A percentile compares a stretch with the other conserved stretches of the same genome.
phyloP scores from a whole-genome alignment of 257 asterid species.

The Sherardia arvensis region DNA sequence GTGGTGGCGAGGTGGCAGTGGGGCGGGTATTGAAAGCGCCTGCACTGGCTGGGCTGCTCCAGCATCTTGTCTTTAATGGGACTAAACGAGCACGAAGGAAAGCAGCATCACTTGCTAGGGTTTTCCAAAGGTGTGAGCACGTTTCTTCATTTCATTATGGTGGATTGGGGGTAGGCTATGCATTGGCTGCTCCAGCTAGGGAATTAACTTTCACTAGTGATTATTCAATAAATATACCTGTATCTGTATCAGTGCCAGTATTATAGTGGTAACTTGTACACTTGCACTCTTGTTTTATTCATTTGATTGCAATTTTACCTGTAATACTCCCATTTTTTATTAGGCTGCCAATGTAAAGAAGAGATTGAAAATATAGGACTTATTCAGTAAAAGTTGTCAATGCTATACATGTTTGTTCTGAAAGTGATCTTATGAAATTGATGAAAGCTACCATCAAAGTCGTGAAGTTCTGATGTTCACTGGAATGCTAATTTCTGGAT shows the following conservation, averaged over 20 bases:
- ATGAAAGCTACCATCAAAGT: background rate
- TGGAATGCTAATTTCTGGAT: background rate
- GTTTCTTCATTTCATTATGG: conserved; percentile 36
- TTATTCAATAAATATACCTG: conserved; percentile 46
- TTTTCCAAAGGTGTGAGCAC: conserved; percentile 66
- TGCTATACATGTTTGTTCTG: background rate
- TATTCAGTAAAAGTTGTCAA: conserved; percentile 4
- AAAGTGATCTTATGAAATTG: background rate
- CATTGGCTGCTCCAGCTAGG: conserved; percentile 33
- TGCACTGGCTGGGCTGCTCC: conserved; percentile 58
- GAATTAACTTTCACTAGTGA: conserved; percentile 57
- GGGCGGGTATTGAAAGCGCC: conserved; percentile 78
- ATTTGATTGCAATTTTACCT: conserved; percentile 20
- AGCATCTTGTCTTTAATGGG: conserved; percentile 71
- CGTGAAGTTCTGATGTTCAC: background rate
- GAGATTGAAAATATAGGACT: conserved; percentile 23
- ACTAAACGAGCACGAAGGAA: conserved; percentile 87
- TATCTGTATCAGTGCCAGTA: conserved; percentile 79
- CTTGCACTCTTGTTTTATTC: conserved; percentile 16
- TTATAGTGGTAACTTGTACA: conserved; percentile 33
- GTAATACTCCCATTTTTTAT: conserved; percentile 28
- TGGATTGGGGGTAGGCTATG: conserved; percentile 51
- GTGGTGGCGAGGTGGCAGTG: conserved; percentile 65
- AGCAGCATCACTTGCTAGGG: conserved; percentile 87
- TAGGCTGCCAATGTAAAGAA: conserved; percentile 23